phyloP scores from a whole-genome alignment of 2,329 filamentous ascomycete species.

The Clathrospora elynae region DNA sequence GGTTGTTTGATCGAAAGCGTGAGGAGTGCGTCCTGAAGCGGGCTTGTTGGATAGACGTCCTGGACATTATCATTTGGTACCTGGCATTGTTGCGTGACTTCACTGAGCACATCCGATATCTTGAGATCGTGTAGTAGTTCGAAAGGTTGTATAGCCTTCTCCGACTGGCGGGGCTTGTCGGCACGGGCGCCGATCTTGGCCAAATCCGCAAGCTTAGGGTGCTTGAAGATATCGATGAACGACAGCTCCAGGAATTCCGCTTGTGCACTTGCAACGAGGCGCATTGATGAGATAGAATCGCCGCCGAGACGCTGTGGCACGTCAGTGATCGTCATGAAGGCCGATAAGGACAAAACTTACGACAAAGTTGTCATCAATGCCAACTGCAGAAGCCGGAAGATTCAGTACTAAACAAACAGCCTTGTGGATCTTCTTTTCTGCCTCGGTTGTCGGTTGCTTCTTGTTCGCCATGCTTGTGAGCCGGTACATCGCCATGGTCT shows the following conservation, averaged over 20 bases:
- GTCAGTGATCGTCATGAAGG: constrained; percentile 6
- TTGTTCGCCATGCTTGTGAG: constrained; percentile 37
- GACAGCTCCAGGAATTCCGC: constrained; percentile 35
- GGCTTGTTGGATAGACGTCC: constrained; percentile 51
- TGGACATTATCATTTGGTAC: constrained; percentile 35
- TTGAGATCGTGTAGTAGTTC: constrained; percentile 21
- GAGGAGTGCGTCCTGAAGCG: constrained; percentile 53
- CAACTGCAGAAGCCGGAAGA: constrained; percentile 30
- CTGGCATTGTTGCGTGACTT: constrained; percentile 33
- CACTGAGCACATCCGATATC: constrained; percentile 20
- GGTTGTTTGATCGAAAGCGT: constrained; percentile 55
- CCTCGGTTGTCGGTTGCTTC: constrained; percentile 31
- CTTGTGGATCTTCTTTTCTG: constrained; percentile 41
- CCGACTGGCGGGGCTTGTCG: constrained; percentile 3
- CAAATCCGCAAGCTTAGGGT: constrained; percentile 39
- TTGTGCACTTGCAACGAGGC: constrained; percentile 37
- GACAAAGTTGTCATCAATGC: constrained; percentile 44
- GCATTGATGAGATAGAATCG: constrained; percentile 41
- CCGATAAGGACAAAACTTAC: constrained; percentile 12
- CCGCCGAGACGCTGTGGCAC: constrained; percentile 46
- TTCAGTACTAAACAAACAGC: constrained; percentile 39
- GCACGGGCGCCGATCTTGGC: constrained; percentile 28
- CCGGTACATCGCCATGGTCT: constrained; percentile 38
- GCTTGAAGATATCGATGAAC: constrained; percentile 40
- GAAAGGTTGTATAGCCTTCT: constrained; percentile 31